Conservation (phyloP, 2,329 filamentous ascomycete species). For the Aspergillus fijiensis region DNA sequence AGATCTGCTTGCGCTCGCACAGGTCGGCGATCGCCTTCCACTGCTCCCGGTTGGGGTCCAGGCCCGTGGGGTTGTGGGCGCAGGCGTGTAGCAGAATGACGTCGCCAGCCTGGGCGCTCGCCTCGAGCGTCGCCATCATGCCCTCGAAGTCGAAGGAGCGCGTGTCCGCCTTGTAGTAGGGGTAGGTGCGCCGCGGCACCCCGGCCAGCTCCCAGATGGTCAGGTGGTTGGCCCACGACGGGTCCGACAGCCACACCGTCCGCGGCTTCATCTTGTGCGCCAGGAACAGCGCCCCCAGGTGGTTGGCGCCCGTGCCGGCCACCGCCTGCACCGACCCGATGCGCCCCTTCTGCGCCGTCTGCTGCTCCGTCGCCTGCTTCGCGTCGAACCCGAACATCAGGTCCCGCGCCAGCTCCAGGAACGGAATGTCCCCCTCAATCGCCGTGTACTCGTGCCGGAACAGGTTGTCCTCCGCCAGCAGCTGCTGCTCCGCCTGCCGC, state of each 20-base stretch:
- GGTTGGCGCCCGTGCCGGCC: conserved; percentile 91
- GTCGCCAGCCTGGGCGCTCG: conserved; percentile 75
- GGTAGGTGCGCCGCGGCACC: conserved; percentile 77
- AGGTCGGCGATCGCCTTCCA: conserved; percentile 84
- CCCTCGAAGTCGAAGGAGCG: conserved; percentile 46
- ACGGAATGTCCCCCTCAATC: conserved; percentile 79
- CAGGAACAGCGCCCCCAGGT: conserved; percentile 88
- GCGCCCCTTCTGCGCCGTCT: conserved; percentile 40
- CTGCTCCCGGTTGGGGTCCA: conserved; percentile 87
- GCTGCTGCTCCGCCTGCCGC: conserved; percentile 72
- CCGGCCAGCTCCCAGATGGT: conserved; percentile 80
- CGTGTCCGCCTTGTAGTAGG: conserved; percentile 75
- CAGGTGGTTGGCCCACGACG: conserved; percentile 97
- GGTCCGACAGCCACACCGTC: conserved; percentile 84
- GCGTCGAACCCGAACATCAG: conserved; percentile 68
- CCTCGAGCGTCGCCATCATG: conserved; percentile 81
- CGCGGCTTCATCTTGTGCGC: conserved; percentile 74
- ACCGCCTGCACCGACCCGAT: conserved; percentile 83
- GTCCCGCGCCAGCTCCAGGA: conserved; percentile 84
- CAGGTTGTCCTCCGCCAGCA: conserved; percentile 78
- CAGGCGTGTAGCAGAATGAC: conserved; percentile 91
- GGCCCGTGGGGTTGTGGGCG: conserved; percentile 95
- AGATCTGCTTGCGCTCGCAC: conserved; percentile 77
- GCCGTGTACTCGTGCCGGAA: conserved; percentile 97
- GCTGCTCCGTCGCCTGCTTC: conserved; percentile 43